Evolutionary conservation across 2,329 filamentous ascomycete genomes (phyloP), one percentile per base, ranked within the genome.

Genomic region (Fusarium sp.): DNA sequence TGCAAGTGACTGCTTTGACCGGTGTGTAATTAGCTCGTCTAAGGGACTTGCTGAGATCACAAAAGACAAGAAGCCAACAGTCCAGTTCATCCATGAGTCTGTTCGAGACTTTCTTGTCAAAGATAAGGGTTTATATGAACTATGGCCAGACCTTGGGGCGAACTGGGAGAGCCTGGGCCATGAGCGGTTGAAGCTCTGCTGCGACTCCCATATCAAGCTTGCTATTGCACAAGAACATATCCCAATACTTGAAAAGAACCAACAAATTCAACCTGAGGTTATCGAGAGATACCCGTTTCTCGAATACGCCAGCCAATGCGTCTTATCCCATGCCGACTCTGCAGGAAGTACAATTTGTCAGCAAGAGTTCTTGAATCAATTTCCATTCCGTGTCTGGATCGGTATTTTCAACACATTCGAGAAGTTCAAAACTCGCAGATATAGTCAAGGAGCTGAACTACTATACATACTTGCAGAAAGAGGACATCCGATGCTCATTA

Each of bases 71-170:
- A 6, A 20, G 0, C 69, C 72, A 1, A 81, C 66, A 0, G 82
- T 87, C 1, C 85, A 88, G 63, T 88, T 87, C 70, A 86, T 87
- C 5, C 84, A 87, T 47, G 83, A 86, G 63, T 85, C 84, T 0
- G 83, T 86, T 0, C 71, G 79, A 3, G 84, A 86, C 18, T 86
- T 83, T 53, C 74, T 87, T 0, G 26, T 84, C 4, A 78, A 78
- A 9, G 78, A 80, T 7, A 60, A 71, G 0, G 80, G 81, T 0
- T 63, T 81, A 0, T 11, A 47, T 0, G 50, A 60, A 11, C 43
- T 74, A 1, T 76, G 71, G 70, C 50, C 70, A 3, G 66, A 63
- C 0, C 29, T 71, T 2, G 41, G 41, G 3, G 9, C 3, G 0
- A 44, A 68, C 8, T 68, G 60, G 38, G 23, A 47, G 13, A 49